These are phyloP conservation scores for Cordyceps farinosa DNA, from an alignment of 2,329 filamentous ascomycete species.

Conservation along the genomic window DNA sequence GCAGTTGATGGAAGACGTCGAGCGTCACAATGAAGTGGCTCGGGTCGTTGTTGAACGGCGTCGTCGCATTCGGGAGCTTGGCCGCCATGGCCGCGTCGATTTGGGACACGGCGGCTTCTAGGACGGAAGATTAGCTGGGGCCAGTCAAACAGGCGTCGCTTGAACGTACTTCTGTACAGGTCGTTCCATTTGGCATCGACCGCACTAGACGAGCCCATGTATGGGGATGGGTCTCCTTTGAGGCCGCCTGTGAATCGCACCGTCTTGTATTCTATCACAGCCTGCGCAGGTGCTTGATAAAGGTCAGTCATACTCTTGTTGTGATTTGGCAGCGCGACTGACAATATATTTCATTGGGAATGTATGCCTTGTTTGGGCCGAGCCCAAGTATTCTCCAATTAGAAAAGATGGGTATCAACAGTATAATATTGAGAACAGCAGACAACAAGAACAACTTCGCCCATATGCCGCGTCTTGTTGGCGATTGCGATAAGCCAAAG, in stretches of 20 bases:
- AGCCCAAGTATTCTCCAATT: not conserved
- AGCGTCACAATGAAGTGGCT: slow-evolving; percentile 54
- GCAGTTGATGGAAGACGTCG: slow-evolving; percentile 51
- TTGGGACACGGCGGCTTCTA: too few species aligned
- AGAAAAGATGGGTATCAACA: not conserved
- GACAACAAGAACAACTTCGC: not conserved
- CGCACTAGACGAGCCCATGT: slow-evolving; percentile 51
- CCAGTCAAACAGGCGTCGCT: too few species aligned
- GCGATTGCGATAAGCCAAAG: not conserved
- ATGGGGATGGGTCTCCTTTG: slow-evolving; percentile 43
- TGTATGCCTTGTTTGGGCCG: slow-evolving; percentile 5
- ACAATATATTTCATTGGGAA: slow-evolving; percentile 29
- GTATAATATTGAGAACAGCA: not conserved
- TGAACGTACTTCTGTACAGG: slow-evolving; percentile 34
- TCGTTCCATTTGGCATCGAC: slow-evolving; percentile 55
- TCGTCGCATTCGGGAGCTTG: slow-evolving; percentile 48
- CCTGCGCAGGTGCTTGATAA: slow-evolving; percentile 41
- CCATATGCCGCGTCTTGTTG: not conserved
- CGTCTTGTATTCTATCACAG: slow-evolving; percentile 46
- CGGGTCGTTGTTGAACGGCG: slow-evolving; percentile 50
- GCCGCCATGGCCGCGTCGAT: too few species aligned
- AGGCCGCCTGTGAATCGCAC: slow-evolving; percentile 46
- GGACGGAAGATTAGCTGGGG: not conserved
- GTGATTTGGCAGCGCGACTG: slow-evolving; percentile 20
- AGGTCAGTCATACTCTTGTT: not conserved